These are phyloP conservation scores for Cladorrhinum sp. DNA, from an alignment of 2,329 filamentous ascomycete species.

Conservation along the genomic window DNA sequence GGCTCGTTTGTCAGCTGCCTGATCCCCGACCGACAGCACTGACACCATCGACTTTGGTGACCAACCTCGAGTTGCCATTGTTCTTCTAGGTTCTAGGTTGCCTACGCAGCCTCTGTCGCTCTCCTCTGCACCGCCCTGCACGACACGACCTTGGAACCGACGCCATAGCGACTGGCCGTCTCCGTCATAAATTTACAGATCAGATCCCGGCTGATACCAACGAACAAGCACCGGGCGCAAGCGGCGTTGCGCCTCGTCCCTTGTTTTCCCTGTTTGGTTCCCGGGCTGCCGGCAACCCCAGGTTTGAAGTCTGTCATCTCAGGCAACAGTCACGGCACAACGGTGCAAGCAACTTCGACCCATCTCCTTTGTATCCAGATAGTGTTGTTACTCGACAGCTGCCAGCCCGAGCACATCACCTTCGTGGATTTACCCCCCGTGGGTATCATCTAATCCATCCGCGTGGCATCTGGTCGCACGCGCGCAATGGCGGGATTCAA, in stretches of 20 bases:
- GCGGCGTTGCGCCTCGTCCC: background rate
- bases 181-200: background rate
- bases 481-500: conserved; percentile 27
- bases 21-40: background rate
- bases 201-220: background rate
- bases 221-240: background rate
- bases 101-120: background rate
- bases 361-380: background rate
- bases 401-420: background rate
- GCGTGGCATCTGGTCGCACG: background rate
- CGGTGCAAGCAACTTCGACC: background rate
- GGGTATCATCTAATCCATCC: background rate
- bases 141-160: background rate
- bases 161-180: background rate
- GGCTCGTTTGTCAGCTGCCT: background rate
- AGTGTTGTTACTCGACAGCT: background rate
- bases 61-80: background rate
- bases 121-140: background rate
- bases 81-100: background rate
- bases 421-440: background rate
- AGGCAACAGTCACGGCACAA: background rate
- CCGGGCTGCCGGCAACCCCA: background rate
- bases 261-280: background rate
- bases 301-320: background rate
- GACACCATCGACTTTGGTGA: background rate